Evolutionary conservation across 2,329 filamentous ascomycete genomes (phyloP), one percentile per base, ranked within the genome.

Genomic region (Penicillium sp.): DNA sequence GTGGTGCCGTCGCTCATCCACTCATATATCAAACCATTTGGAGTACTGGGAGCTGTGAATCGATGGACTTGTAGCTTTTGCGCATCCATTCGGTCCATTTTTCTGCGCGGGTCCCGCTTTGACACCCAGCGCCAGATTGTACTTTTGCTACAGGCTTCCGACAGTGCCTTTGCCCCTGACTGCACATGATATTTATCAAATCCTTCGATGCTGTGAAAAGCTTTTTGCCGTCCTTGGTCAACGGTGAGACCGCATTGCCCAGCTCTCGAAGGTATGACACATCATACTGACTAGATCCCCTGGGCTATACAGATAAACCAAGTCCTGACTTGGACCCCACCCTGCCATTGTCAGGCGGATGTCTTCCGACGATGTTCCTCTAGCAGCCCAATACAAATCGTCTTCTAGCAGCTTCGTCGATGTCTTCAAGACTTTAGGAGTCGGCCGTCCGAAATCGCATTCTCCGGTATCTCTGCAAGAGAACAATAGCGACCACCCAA

Each of bases 391-490:
- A 53, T 62, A 66, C 52, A 73, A 72, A 59, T 56, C 67, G 42
- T 65, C 71, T 49, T 65, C 72, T 49, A 70, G 70, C 28, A 72
- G 63, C 53, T 70, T 75, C 56, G 70, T 71, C 51, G 72, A 74
- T 68, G 73, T 75, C 34, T 73, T 74, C 58, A 74, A 73, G 58
- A 72, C 72, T 38, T 49, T 75, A 74, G 69, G 68, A 52, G 65
- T 69, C 47, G 64, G 65, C 45, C 70, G 71, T 52, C 65, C 71
- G 7, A 73, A 73, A 65, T 71, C 70, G 24, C 65, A 69, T 48
- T 73, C 72, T 9, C 67, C 70, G 6, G 58, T 71, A 21, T 70
- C 69, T 28, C 48, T 63, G 36, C 62, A 62, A 38, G 68, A 69
- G 43, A 70, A 53, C 51, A 61, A 54, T 50, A 66, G 61, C 51